Conservation (phyloP, 352 stramenopile genomes). For the Phytophthora parvispora region DNA sequence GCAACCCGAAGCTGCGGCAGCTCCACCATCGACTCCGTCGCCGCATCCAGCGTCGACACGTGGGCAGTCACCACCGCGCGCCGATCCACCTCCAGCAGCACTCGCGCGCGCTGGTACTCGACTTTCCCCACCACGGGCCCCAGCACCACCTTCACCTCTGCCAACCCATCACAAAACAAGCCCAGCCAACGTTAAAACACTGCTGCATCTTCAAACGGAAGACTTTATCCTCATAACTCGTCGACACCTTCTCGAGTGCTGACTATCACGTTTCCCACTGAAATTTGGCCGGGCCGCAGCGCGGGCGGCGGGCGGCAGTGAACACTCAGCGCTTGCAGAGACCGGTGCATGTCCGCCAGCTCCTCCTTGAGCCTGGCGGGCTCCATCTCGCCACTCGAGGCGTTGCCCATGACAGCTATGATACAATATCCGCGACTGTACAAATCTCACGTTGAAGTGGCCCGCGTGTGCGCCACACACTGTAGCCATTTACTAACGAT, state of each 20-base stretch:
- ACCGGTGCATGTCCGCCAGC: conserved; percentile 57
- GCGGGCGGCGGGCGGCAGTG: conserved; percentile 20
- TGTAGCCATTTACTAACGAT: no score
- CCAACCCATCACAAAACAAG: background rate
- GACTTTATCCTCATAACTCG: background rate
- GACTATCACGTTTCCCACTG: conserved; percentile 31
- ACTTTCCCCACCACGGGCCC: conserved; percentile 80
- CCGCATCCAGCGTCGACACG: conserved; percentile 51
- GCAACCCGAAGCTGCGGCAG: conserved; percentile 39
- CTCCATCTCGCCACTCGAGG: conserved; percentile 45
- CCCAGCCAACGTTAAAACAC: background rate
- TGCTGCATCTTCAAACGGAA: background rate
- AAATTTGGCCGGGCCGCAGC: conserved; percentile 45
- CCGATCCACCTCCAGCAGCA: conserved; percentile 75
- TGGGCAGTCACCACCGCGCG: conserved; percentile 54
- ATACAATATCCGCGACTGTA: conserved; percentile 25
- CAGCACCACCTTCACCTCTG: conserved; percentile 65
- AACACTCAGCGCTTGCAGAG: conserved; percentile 33
- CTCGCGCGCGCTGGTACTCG: conserved; percentile 49
- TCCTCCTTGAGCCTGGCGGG: conserved; percentile 51
- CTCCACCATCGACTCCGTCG: conserved; percentile 52
- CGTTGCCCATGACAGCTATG: conserved; percentile 58
- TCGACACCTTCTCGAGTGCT: conserved; percentile 20
- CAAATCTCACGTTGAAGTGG: conserved; percentile 29
- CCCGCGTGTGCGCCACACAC: conserved; percentile 5